A percentile compares a stretch with the other conserved stretches of the same genome.
phyloP scores from a whole-genome alignment of 257 asterid genomes.

The Vinca minor region DNA sequence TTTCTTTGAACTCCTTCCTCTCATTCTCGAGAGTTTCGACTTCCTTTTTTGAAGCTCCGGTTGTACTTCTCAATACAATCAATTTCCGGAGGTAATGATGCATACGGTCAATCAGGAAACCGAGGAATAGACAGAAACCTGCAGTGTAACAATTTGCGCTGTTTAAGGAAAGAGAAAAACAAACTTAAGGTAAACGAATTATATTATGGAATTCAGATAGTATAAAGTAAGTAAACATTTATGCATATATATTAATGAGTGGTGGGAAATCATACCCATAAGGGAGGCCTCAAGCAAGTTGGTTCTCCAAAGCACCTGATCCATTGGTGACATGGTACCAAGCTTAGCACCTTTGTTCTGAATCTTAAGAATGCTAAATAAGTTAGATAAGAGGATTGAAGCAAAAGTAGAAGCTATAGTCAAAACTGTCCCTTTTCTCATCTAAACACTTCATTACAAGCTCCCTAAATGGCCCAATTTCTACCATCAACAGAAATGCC shows the following conservation, averaged over 20 bases:
- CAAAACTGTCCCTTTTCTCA: conserved; percentile 78
- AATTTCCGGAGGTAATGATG: conserved; percentile 72
- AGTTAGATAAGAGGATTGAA: conserved; percentile 61
- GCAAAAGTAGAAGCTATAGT: conserved; percentile 74
- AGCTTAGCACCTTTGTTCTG: conserved; percentile 93
- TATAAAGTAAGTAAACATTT: not conserved
- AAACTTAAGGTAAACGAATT: not conserved
- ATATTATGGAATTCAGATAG: too few species aligned
- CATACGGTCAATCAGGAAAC: conserved; percentile 82
- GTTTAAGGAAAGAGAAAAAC: not conserved
- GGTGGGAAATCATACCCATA: conserved; percentile 51
- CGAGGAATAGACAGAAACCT: conserved; percentile 83
- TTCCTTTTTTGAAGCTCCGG: conserved; percentile 60
- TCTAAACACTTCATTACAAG: conserved; percentile 74
- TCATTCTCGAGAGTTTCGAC: conserved; percentile 66
- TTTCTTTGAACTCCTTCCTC: conserved; percentile 52
- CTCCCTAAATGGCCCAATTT: conserved; percentile 86
- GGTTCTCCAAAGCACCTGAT: conserved; percentile 97
- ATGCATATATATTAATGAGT: not conserved
- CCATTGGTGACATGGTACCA: conserved; percentile 98
- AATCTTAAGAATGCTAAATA: conserved; percentile 74
- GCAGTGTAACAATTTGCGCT: not conserved
- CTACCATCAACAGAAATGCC: conserved; percentile 77
- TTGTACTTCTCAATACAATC: conserved; percentile 42
- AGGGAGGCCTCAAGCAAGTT: conserved; percentile 91